phyloP scores from a whole-genome alignment of 257 asterid genomes.

The Solanum peruvianum region DNA sequence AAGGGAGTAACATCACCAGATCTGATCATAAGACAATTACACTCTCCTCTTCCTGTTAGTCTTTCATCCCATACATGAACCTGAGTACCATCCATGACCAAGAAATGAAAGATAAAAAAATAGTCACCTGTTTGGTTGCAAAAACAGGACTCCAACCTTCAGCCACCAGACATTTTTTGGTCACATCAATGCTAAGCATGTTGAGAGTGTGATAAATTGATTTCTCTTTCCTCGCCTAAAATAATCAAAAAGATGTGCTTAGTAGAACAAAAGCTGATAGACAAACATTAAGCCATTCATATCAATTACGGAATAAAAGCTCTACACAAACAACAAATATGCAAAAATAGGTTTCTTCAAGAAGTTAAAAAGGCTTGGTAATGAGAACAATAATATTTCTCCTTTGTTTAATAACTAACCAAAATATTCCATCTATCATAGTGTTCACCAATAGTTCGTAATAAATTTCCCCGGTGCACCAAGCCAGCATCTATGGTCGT shows the following conservation, averaged over 20 bases:
- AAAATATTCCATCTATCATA: constrained; percentile 80
- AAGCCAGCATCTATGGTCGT: constrained; percentile 91
- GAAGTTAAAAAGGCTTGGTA: background rate
- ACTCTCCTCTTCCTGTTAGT: background rate
- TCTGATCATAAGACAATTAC: background rate
- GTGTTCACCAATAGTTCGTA: constrained; percentile 69
- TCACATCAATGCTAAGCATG: constrained; percentile 97
- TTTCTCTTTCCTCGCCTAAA: constrained; percentile 84
- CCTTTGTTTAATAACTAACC: constrained; percentile 32
- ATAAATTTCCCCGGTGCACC: constrained; percentile 72
- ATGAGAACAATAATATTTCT: background rate
- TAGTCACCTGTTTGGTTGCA: constrained; percentile 73
- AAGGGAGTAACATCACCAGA: background rate
- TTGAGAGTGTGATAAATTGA: constrained; percentile 90
- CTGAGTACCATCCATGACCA: background rate
- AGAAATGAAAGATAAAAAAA: background rate
- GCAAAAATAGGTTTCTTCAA: background rate
- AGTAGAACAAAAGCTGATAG: background rate
- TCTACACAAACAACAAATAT: background rate
- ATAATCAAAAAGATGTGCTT: background rate
- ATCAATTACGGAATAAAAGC: background rate
- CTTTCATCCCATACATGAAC: background rate
- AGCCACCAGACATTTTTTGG: constrained; percentile 95
- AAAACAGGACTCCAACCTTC: constrained; percentile 99
- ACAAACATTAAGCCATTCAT: background rate